Conservation (phyloP, 176 grass and related monocot species). For the Bromus sterilis region DNA sequence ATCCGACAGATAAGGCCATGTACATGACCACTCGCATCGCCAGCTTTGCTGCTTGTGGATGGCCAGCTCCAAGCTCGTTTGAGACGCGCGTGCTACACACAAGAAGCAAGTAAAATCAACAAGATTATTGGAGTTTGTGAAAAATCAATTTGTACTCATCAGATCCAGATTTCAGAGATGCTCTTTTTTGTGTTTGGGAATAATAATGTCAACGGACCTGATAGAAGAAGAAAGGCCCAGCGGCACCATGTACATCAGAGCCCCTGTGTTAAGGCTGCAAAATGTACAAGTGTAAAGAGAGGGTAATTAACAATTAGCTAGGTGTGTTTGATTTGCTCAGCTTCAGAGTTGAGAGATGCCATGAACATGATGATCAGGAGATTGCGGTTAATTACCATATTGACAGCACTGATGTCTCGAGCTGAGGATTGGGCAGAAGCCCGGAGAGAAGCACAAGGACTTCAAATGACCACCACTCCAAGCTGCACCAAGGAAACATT, state of each 20-base stretch:
- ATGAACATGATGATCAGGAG: background rate
- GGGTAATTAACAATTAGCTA: background rate
- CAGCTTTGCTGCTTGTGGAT: conserved; percentile 12
- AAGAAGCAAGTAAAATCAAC: background rate
- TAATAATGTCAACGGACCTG: background rate
- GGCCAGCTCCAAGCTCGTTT: conserved; percentile 6
- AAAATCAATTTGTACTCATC: too few species aligned
- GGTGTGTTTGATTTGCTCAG: background rate
- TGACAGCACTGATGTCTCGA: conserved; percentile 34
- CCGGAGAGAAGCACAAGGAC: conserved; percentile 29
- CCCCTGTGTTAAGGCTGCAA: conserved; percentile 27
- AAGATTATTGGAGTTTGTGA: background rate
- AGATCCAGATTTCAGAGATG: background rate
- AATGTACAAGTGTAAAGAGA: background rate
- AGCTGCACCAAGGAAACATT: conserved; percentile 15
- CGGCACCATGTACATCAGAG: conserved; percentile 28
- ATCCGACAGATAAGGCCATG: conserved; percentile 10
- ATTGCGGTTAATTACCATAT: conserved; percentile 16
- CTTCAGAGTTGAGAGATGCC: background rate
- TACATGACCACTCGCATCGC: conserved; percentile 19
- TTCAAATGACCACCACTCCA: conserved; percentile 50
- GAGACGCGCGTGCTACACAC: background rate
- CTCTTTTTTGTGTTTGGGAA: background rate
- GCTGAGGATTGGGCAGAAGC: conserved; percentile 29
- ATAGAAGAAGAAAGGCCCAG: conserved; percentile 10